Conservation (phyloP, 78 protist species). For the Acrasis kona region DNA sequence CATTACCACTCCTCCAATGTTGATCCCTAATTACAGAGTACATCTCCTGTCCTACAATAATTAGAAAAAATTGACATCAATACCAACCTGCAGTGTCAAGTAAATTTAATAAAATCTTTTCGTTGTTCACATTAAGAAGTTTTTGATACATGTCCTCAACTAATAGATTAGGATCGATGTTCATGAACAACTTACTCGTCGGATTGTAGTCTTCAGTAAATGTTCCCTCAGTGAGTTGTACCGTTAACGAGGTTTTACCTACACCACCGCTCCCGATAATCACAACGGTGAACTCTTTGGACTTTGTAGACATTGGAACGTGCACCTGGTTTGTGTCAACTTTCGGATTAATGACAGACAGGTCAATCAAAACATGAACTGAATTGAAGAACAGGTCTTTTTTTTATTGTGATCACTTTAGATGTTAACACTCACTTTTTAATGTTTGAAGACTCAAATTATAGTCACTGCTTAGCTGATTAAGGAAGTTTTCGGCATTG, state of each 20-base stretch:
- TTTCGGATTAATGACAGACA: no score
- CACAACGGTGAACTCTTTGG: not conserved
- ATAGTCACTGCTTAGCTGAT: no score
- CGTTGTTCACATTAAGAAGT: not conserved
- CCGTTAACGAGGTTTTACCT: not conserved
- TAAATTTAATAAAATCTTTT: not conserved
- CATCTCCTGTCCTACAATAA: not conserved
- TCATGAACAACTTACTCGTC: not conserved
- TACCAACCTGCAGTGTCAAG: not conserved
- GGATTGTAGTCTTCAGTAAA: conserved; percentile 5
- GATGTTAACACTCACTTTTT: no score
- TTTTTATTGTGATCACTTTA: no score
- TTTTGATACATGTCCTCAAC: conserved; percentile 2
- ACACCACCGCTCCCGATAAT: not conserved
- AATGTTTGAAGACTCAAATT: no score
- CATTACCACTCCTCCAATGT: not conserved
- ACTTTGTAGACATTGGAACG: no score
- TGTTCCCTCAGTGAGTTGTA: not conserved
- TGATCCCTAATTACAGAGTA: not conserved
- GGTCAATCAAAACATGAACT: no score
- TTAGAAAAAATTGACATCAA: not conserved
- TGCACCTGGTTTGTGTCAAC: no score
- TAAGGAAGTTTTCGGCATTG: no score
- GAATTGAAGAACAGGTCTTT: no score
- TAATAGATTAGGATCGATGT: not conserved